A percentile compares a stretch with the other conserved stretches of the same genome.
Conservation (phyloP, 495 filamentous ascomycete genomes). For the Talaromyces stipitatus region DNA sequence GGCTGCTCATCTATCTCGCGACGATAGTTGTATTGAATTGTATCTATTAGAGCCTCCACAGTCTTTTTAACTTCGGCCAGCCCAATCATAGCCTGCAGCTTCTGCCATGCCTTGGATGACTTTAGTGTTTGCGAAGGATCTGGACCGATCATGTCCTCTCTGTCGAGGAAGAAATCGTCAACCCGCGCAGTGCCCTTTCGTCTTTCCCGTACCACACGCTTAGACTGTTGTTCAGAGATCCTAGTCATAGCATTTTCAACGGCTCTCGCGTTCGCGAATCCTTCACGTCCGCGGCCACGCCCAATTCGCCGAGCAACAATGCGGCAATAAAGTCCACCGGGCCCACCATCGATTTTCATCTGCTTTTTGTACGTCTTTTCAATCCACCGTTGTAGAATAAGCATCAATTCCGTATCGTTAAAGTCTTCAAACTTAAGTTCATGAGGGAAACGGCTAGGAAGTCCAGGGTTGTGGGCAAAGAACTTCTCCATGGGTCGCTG, state of each 20-base stretch:
- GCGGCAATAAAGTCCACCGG: slow-evolving; percentile 55
- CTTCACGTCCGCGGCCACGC: slow-evolving; percentile 51
- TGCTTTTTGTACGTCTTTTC: slow-evolving; percentile 35
- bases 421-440: slow-evolving; percentile 64
- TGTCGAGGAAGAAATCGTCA: slow-evolving; percentile 25
- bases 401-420: slow-evolving; percentile 53
- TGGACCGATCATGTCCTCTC: too few species aligned
- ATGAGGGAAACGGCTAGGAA: slow-evolving; percentile 64
- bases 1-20: slow-evolving; percentile 54
- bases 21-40: slow-evolving; percentile 52
- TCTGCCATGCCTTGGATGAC: background rate
- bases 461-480: slow-evolving; percentile 68
- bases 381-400: slow-evolving; percentile 44
- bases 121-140: too few species aligned
- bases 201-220: background rate
- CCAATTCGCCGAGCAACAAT: slow-evolving; percentile 58
- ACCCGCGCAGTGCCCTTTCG: slow-evolving; percentile 10
- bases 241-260: background rate
- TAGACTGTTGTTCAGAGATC: background rate
- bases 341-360: slow-evolving; percentile 56
- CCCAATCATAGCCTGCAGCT: slow-evolving; percentile 9
- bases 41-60: slow-evolving; percentile 47
- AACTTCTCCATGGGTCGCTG: slow-evolving; percentile 72
- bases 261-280: slow-evolving; percentile 12
- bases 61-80: slow-evolving; percentile 57